Evolutionary conservation across 2,329 filamentous ascomycete genomes (phyloP), one percentile per base, ranked within the genome.

Genomic region (Phaeoacremonium minimum): DNA sequence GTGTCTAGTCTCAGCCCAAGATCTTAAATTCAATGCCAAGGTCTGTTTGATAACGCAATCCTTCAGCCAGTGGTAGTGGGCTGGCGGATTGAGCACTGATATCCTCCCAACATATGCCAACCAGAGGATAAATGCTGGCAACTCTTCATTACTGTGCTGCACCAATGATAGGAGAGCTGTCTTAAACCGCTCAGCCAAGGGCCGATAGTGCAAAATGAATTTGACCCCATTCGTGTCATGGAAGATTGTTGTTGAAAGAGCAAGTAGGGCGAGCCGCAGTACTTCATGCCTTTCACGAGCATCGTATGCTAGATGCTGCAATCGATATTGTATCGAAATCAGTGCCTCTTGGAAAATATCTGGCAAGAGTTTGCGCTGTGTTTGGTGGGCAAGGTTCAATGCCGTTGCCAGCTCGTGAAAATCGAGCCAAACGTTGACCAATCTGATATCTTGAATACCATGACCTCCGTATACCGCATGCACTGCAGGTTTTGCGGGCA

Each of bases 241-340:
- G 18, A 56, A 56, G 3, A 56, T 43, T 0, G 52, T 52, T 1
- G 56, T 48, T 18, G 54, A 44, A 19, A 49, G 59, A 2, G 54
- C 47, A 2, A 58, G 34, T n/a, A 61, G 51, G 6, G 49, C 57
- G 1, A 59, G 33, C 1, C 52, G 47, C 11, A 51, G 29, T 2
- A 46, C 15, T 28, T 46, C 46, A 4, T 40, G 14, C 3, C 37
- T 13, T 3, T 47, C 45, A 4, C 36, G 9, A 2, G 36, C 16
- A 4, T 47, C 45, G 28, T 51, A 48, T 11, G 47, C 41, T 4
- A 59, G 47, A 1, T 42, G 40, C 3, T 59, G 33, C 2, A 58
- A 38, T 1, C 56, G 46, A 22, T 58, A 58, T 28, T 59, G 56
- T 1, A 55, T 44, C 1, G 55, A 57, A 0, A 57, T 34, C 41